A percentile compares a stretch with the other conserved stretches of the same genome.
phyloP scores from a whole-genome alignment of 2,329 filamentous ascomycete genomes.

The Phyllosticta citrichinensis region DNA sequence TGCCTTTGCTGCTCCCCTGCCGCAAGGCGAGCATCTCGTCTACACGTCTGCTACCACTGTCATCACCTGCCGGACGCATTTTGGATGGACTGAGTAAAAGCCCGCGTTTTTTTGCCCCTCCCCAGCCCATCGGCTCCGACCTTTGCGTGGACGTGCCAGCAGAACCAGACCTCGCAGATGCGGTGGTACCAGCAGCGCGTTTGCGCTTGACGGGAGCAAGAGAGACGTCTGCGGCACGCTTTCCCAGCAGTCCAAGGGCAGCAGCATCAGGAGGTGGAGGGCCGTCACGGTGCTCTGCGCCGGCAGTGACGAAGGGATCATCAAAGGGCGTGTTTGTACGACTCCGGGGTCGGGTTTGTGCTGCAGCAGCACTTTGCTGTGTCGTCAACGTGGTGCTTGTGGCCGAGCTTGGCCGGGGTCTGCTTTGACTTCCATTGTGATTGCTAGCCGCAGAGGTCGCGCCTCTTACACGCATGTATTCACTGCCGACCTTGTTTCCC shows the following conservation, averaged over 20 bases:
- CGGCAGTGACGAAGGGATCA: not conserved
- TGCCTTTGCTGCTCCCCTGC: conserved; percentile 13
- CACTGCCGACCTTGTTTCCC: conserved; percentile 54
- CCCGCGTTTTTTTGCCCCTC: conserved; percentile 26
- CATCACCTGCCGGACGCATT: not conserved
- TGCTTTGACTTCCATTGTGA: not conserved
- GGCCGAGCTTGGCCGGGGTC: not conserved
- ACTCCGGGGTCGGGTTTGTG: not conserved
- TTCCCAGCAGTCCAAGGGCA: conserved; percentile 34
- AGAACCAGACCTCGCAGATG: conserved; percentile 16
- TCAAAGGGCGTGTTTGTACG: not conserved
- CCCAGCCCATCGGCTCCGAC: conserved; percentile 37
- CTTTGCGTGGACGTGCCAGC: not conserved
- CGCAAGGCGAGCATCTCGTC: conserved; percentile 2
- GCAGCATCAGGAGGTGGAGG: conserved; percentile 18
- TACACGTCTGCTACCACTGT: not conserved
- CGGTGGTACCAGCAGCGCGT: conserved; percentile 24
- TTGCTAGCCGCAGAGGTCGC: conserved; percentile 7
- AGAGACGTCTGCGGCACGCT: conserved; percentile 32
- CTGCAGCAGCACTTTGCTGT: not conserved
- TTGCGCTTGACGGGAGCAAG: conserved; percentile 36
- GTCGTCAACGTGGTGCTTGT: not conserved
- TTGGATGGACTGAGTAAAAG: conserved; percentile 3
- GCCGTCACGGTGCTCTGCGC: not conserved
- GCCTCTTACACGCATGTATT: conserved; percentile 51